A percentile compares a stretch with the other conserved stretches of the same genome.
phyloP scores from a whole-genome alignment of 495 filamentous ascomycete genomes.

The Cryomyces antarcticus region DNA sequence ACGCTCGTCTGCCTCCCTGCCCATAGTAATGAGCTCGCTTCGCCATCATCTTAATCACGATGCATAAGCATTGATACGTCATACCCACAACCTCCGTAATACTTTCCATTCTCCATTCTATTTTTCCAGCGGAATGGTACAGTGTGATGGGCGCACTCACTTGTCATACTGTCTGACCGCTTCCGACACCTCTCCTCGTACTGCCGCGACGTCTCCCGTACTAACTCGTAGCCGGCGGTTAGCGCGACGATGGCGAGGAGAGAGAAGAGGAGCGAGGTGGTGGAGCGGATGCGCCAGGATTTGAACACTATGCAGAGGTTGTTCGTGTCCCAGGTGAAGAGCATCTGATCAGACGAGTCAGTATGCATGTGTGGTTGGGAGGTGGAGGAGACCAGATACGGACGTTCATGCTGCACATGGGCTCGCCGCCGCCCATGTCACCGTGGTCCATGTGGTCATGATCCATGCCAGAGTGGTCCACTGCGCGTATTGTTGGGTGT shows the following conservation, averaged over 20 bases:
- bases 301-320: conserved; percentile 92
- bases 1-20: conserved; percentile 34
- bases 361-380: neutral
- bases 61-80: neutral
- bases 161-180: neutral
- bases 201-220: conserved; percentile 52
- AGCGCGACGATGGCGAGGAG: conserved; percentile 64
- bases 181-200: conserved; percentile 33
- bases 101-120: neutral
- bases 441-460: conserved; percentile 18
- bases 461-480: conserved; percentile 36
- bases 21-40: conserved; percentile 52
- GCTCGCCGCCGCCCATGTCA: conserved; percentile 22
- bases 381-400: neutral
- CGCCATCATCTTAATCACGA: conserved; percentile 3
- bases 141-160: neutral
- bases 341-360: conserved; percentile 40
- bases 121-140: neutral
- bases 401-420: conserved; percentile 64
- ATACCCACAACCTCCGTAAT: neutral
- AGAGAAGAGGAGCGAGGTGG: conserved; percentile 53
- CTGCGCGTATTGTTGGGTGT: conserved; percentile 2
- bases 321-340: conserved; percentile 85
- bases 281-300: conserved; percentile 64
- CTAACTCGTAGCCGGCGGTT: conserved; percentile 74